Evolutionary conservation across 2,329 filamentous ascomycete genomes (phyloP).

Genomic region (Chrysoporthe deuterocubensis): DNA sequence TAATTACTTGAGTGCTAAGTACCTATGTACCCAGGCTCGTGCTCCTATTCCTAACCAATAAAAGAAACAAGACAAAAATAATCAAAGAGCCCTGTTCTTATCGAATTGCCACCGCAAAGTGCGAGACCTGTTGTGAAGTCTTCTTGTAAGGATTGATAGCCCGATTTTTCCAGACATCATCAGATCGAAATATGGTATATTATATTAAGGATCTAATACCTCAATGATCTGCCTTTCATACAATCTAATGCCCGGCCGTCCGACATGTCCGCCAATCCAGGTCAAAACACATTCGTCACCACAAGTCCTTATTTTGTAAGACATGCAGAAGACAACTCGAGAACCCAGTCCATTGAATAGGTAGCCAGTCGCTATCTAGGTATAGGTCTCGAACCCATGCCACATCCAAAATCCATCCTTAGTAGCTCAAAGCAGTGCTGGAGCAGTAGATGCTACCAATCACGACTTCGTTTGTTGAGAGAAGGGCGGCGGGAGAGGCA

Average conservation of each 20-base stretch:
- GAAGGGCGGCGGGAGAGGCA: neutral
- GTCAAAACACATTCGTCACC: neutral
- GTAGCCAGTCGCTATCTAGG: neutral
- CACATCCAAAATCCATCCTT: neutral
- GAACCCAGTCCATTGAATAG: neutral
- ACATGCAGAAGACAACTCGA: neutral
- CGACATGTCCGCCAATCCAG: neutral
- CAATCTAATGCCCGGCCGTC: neutral
- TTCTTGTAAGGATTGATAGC: too few relatives aligned
- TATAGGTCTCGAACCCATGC: neutral
- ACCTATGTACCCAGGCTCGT: too few relatives aligned
- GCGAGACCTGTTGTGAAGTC: too few relatives aligned
- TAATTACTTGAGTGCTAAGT: too few relatives aligned
- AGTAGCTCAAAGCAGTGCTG: slow-evolving; percentile 7
- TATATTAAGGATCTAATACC: too few relatives aligned
- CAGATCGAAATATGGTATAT: too few relatives aligned
- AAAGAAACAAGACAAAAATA: too few relatives aligned
- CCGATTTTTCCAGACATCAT: too few relatives aligned
- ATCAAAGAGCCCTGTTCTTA: too few relatives aligned
- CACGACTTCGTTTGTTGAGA: slow-evolving; percentile 10
- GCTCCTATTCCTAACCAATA: too few relatives aligned
- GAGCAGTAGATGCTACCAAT: slow-evolving; percentile 15
- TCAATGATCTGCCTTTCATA: neutral
- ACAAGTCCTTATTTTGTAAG: neutral
- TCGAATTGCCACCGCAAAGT: too few relatives aligned